Conservation (phyloP, 148 eudicot genomes). For the Bassia scoparia region DNA sequence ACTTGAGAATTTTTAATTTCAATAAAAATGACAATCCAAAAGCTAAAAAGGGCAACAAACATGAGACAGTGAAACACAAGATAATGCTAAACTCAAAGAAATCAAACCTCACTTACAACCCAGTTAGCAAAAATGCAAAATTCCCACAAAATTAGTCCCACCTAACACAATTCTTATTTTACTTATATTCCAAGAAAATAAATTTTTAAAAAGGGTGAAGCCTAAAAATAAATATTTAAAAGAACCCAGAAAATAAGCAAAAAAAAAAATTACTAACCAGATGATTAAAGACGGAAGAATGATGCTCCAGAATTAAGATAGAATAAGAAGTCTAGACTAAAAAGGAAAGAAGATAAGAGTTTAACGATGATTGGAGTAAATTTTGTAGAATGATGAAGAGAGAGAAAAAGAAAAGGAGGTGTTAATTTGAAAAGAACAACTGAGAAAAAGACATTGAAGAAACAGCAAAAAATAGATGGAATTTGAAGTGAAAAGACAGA, state of each 20-base stretch:
- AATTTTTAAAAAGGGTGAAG: too few relatives aligned
- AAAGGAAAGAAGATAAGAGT: too few relatives aligned
- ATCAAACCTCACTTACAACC: slow-evolving; percentile 4
- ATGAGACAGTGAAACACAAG: neutral
- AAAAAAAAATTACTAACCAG: neutral
- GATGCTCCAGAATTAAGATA: slow-evolving; percentile 9
- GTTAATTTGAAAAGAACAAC: neutral
- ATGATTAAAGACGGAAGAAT: neutral
- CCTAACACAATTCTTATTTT: neutral
- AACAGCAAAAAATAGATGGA: neutral
- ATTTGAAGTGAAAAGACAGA: neutral
- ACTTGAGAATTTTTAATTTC: too few relatives aligned
- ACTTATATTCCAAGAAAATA: too few relatives aligned
- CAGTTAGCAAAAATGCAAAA: neutral
- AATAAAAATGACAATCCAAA: neutral
- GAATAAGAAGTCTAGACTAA: neutral
- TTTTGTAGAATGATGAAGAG: neutral
- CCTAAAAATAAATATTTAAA: too few relatives aligned
- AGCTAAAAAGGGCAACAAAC: neutral
- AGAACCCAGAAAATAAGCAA: too few relatives aligned
- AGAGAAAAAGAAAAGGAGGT: neutral
- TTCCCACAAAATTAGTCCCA: neutral
- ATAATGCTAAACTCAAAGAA: neutral
- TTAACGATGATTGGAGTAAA: too few relatives aligned
- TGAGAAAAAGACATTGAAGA: neutral